Evolutionary conservation across 1,284 basidiomycete genomes (phyloP).

Genomic region (Leccinum subfulvum): DNA sequence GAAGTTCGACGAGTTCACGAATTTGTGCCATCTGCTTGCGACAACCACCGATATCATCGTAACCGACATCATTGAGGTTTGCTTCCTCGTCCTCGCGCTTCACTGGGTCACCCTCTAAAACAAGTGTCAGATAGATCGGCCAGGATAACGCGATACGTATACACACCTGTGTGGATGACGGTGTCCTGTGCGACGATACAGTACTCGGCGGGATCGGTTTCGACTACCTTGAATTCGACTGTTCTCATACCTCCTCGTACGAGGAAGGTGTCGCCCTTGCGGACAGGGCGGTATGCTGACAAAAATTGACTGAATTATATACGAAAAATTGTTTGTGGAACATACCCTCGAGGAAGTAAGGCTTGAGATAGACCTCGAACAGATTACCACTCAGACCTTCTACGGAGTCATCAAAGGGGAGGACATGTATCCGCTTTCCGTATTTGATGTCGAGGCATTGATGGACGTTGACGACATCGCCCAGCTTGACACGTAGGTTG

Average conservation of each 20-base stretch:
- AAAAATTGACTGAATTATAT: slow-evolving; percentile 12
- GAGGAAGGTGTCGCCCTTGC: slow-evolving; percentile 98
- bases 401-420: slow-evolving; percentile 98
- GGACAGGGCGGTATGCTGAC: slow-evolving; percentile 86
- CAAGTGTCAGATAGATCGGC: slow-evolving; percentile 16
- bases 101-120: slow-evolving; percentile 91
- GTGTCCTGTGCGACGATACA: slow-evolving; percentile 98
- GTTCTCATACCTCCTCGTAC: slow-evolving; percentile 97
- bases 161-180: slow-evolving; percentile 85
- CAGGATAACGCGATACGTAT: background rate
- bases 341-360: slow-evolving; percentile 96
- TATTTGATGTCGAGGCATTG: slow-evolving; percentile 99
- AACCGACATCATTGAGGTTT: slow-evolving; percentile 95
- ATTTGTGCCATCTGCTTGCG: slow-evolving; percentile 99
- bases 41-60: slow-evolving; percentile 99
- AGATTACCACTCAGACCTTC: slow-evolving; percentile 98
- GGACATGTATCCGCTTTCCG: slow-evolving; percentile 94
- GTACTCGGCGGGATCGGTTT: slow-evolving; percentile 93
- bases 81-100: slow-evolving; percentile 99
- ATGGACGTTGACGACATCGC: slow-evolving; percentile 94
- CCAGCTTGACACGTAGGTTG: slow-evolving; percentile 97
- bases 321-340: slow-evolving; percentile 4
- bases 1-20: slow-evolving; percentile 97
- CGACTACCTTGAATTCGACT: slow-evolving; percentile 98
- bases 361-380: slow-evolving; percentile 98